phyloP scores from a whole-genome alignment of 768 basidiomycete genomes.

The Coprinellus micaceus region DNA sequence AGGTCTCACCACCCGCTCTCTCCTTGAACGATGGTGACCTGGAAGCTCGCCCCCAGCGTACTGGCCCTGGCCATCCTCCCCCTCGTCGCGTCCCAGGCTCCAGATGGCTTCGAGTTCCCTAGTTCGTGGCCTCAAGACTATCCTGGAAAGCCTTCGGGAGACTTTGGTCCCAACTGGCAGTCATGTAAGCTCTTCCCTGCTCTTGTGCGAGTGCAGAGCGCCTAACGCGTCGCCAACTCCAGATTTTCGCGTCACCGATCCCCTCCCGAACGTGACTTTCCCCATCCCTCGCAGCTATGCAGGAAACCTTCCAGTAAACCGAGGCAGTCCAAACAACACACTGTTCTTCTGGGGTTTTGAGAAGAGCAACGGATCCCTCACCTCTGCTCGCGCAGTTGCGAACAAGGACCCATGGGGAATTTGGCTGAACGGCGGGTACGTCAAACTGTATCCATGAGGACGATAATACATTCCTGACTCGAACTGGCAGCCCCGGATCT shows the following conservation, averaged over 20 bases:
- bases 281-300: conserved; percentile 50
- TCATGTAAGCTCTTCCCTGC: conserved; percentile 38
- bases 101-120: conserved; percentile 26
- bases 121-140: conserved; percentile 47
- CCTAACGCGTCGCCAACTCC: not conserved
- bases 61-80: conserved; percentile 16
- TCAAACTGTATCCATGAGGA: not conserved
- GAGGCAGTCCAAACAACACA: conserved; percentile 56
- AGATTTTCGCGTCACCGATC: conserved; percentile 60
- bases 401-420: conserved; percentile 62
- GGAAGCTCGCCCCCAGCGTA: too few relatives aligned
- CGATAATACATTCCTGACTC: not conserved
- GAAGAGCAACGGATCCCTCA: conserved; percentile 53
- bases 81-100: conserved; percentile 19
- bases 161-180: conserved; percentile 60
- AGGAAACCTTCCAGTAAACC: conserved; percentile 60
- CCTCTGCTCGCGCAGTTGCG: conserved; percentile 26
- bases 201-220: not conserved
- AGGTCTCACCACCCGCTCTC: too few relatives aligned
- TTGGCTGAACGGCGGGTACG: conserved; percentile 72
- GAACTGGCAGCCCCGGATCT: conserved; percentile 53
- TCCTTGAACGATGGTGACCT: too few relatives aligned
- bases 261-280: conserved; percentile 62
- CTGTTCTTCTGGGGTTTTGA: conserved; percentile 68
- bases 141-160: conserved; percentile 41